Conservation (phyloP, 768 basidiomycete species). For the Multifurca ochricompacta region DNA sequence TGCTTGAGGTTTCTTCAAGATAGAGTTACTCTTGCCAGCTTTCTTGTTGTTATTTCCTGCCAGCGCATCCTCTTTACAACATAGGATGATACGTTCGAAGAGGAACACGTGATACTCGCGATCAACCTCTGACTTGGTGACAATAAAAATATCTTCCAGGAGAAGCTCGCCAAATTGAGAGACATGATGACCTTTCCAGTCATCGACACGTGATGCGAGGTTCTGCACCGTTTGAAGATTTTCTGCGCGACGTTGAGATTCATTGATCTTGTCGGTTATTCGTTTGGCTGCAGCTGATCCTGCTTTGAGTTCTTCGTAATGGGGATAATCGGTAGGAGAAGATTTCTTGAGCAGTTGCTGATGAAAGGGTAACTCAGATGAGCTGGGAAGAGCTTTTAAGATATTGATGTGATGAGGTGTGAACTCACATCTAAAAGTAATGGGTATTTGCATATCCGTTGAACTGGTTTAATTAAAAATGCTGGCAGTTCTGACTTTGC, state of each 20-base stretch:
- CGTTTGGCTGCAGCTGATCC: conserved; percentile 86
- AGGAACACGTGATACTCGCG: conserved; percentile 98
- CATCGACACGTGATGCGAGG: conserved; percentile 80
- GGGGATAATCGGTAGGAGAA: conserved; percentile 51
- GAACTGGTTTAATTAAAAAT: conserved; percentile 97
- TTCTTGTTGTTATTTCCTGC: conserved; percentile 55
- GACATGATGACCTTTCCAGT: conserved; percentile 98
- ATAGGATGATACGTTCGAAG: conserved; percentile 97
- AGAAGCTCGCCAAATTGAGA: conserved; percentile 91
- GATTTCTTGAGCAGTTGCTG: conserved; percentile 74
- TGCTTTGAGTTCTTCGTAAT: conserved; percentile 72
- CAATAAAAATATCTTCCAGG: conserved; percentile 91
- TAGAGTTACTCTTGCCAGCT: conserved; percentile 74
- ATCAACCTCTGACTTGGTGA: conserved; percentile 93
- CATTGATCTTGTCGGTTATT: conserved; percentile 93
- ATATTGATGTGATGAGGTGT: conserved; percentile 19
- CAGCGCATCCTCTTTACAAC: conserved; percentile 85
- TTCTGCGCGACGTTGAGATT: conserved; percentile 85
- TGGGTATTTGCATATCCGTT: conserved; percentile 98
- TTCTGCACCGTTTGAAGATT: conserved; percentile 87
- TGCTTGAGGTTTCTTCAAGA: conserved; percentile 75
- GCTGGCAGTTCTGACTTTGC: conserved; percentile 89
- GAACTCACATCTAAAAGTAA: conserved; percentile 77
- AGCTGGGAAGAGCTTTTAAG: neutral
- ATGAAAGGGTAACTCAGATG: conserved; percentile 10